Base-by-base conservation (phyloP, 805 yeast species). In the Zygosaccharomyces lentus region DNA sequence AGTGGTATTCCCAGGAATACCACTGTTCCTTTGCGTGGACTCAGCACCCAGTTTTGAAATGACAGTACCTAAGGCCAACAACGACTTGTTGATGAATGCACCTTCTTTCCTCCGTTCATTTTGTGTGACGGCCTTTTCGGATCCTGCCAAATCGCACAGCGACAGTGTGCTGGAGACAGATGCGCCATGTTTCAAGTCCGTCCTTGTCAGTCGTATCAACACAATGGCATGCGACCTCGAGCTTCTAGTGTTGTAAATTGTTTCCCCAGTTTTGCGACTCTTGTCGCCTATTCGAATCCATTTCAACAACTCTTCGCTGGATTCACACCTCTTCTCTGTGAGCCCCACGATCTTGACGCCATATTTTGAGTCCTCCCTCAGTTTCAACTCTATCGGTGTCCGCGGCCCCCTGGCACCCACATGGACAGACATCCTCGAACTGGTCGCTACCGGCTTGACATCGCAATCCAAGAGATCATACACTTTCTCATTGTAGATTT, bases 71-170 rank as follows among this genome's bases (percentile, higher is more conserved):
- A 91, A 74, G 0, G 98, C 95, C 43, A 91, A 71, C 34, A 91
- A 73, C 0, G 97, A 90, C 62, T 89, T 89, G 70, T 91, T 91
- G 62, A 91, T 91, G 61, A 74, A 93, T 0, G 96, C 78, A 17
- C 98, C 99, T 69, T 91, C 99, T 64, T 89, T 87, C 45, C 97
- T 72, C 56, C 98, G 75, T 59, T 87, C 96, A 1, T 72, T 66
- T 46, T 69, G 70, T 1, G 63, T 62, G 0, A 86, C 73, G 0
- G 95, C 96, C 43, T 85, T 76, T 66, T 91, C 99, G n/a, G 96
- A 85, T 24, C 99, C 99, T 0, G 99, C 99, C 58, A 91, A 75
- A 67, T 91, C 99, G 70, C 98, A 91, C 46, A 91, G 72, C 27
- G 91, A 87, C 26, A 91, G 76, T 0, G 88, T 81, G 29, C 89